These are phyloP conservation scores for Rhynchosporium agropyri DNA, from an alignment of 2,329 filamentous ascomycete genomes.

Conservation along the genomic window DNA sequence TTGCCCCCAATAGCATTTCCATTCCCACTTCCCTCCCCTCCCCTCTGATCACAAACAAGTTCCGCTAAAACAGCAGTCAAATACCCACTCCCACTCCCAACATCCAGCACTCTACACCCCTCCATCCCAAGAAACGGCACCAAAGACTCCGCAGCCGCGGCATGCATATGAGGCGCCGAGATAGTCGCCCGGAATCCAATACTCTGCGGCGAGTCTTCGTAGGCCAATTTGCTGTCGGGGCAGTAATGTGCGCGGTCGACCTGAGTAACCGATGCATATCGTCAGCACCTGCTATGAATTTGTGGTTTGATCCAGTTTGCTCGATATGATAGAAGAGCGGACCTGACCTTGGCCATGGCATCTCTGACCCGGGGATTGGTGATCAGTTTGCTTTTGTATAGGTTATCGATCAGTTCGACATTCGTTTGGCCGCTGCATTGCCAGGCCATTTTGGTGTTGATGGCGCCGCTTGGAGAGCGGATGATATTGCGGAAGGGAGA, in stretches of 20 bases:
- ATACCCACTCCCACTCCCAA: slow-evolving; percentile 79
- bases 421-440: slow-evolving; percentile 77
- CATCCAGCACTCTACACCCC: slow-evolving; percentile 62
- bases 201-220: slow-evolving; percentile 70
- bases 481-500: slow-evolving; percentile 22
- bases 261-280: slow-evolving; percentile 45
- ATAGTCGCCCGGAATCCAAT: slow-evolving; percentile 72
- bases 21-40: not conserved
- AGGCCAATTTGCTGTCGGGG: slow-evolving; percentile 67
- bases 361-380: slow-evolving; percentile 69
- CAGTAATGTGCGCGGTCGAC: slow-evolving; percentile 89
- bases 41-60: slow-evolving; percentile 31
- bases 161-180: slow-evolving; percentile 75
- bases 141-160: slow-evolving; percentile 63
- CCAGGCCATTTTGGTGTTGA: slow-evolving; percentile 84
- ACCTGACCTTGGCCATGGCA: slow-evolving; percentile 73
- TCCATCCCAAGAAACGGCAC: slow-evolving; percentile 56
- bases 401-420: slow-evolving; percentile 73
- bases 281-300: slow-evolving; percentile 23
- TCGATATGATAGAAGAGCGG: not conserved
- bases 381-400: slow-evolving; percentile 73
- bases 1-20: slow-evolving; percentile 38
- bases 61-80: slow-evolving; percentile 87
- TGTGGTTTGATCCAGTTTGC: not conserved
- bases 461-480: slow-evolving; percentile 17